A percentile compares a stretch with the other conserved stretches of the same genome.
Conservation (phyloP, 495 filamentous ascomycete genomes). For the Hyaloscypha hepaticicola region DNA sequence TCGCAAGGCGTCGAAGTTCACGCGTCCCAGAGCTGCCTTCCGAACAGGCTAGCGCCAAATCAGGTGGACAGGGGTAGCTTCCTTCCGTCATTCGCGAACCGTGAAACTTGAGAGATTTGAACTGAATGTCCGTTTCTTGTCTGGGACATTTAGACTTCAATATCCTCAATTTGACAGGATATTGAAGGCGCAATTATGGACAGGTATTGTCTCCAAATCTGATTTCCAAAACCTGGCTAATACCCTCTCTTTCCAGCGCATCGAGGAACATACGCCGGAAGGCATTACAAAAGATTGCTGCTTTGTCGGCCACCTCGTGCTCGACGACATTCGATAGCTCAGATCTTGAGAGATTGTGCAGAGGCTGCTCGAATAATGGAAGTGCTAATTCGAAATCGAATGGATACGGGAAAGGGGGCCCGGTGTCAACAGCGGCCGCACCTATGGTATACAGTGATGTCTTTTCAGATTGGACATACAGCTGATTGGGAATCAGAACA, state of each 20-base stretch:
- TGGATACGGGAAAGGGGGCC: conserved; percentile 15
- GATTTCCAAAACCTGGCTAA: conserved; percentile 7
- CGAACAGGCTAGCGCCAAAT: conserved; percentile 16
- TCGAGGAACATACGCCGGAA: conserved; percentile 52
- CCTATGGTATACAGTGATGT: conserved; percentile 48
- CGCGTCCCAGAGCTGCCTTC: conserved; percentile 16
- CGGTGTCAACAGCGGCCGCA: conserved; percentile 38
- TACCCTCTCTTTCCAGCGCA: conserved; percentile 6
- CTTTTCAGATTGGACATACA: background rate
- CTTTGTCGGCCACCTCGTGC: conserved; percentile 54
- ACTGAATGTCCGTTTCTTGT: background rate
- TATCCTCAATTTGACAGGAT: background rate
- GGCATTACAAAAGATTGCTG: conserved; percentile 71
- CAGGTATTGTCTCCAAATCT: conserved; percentile 13
- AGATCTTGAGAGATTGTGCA: conserved; percentile 63
- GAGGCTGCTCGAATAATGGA: conserved; percentile 48
- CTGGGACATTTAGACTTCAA: background rate
- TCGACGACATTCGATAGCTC: conserved; percentile 52
- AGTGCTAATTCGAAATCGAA: conserved; percentile 25
- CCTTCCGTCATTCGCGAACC: background rate
- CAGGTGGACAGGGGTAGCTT: conserved; percentile 18
- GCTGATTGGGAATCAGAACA: conserved; percentile 41
- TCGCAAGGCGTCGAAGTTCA: background rate
- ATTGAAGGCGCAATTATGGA: conserved; percentile 17
- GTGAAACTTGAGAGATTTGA: background rate